Base-by-base conservation (phyloP, 192 early-diverging fungal species). In the Chytriomyces sp. region DNA sequence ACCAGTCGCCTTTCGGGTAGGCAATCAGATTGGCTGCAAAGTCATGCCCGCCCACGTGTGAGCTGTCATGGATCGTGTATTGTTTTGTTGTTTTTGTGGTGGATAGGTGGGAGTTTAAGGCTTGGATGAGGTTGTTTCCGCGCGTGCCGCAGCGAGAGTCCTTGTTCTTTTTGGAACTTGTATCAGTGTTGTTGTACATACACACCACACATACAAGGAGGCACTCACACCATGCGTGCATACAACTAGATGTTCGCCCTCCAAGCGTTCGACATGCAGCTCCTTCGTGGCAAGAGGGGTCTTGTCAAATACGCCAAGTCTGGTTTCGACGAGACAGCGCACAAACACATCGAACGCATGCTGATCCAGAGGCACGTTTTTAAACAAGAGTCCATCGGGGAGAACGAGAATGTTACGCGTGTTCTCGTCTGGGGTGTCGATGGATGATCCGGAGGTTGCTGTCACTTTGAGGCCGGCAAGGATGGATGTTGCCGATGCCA, bases 31-130 rank as follows among this genome's bases (percentile, higher is more conserved):
- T 90, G 8, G 83, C 86, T 10, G 89, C 89, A 57, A 67, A 87
- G 45, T 83, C 82, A 75, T 90, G 89, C 18, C 89, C 89, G 35
- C 89, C 89, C 26, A 90, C 80, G 79, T 90, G 89, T 13, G 84
- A 86, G 45, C 86, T 82, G 7, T 75, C 81, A 23, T 77, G 80
- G 45, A 85, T 77, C 46, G 9, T 50, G 49, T 61, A 63, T 45
- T 71, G 8, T 35, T 13, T 18, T 5, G 20, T 43, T 50, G 24
- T 64, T 13, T 16, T 26, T 13, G 11, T 11, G 63, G 13, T 43
- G 63, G 63, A 13, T 13, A 64, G 24, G 24, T 64, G 63, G 35
- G 18, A 48, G 9, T 13, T 2, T 23, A 72, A 43, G 5, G 50
- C 69, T 18, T 11, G 16, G n/a, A 74, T 43, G 9, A 74, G 43